These are phyloP conservation scores for Aspergillus chevalieri DNA, from an alignment of 2,329 filamentous ascomycete genomes.

Conservation along the genomic window DNA sequence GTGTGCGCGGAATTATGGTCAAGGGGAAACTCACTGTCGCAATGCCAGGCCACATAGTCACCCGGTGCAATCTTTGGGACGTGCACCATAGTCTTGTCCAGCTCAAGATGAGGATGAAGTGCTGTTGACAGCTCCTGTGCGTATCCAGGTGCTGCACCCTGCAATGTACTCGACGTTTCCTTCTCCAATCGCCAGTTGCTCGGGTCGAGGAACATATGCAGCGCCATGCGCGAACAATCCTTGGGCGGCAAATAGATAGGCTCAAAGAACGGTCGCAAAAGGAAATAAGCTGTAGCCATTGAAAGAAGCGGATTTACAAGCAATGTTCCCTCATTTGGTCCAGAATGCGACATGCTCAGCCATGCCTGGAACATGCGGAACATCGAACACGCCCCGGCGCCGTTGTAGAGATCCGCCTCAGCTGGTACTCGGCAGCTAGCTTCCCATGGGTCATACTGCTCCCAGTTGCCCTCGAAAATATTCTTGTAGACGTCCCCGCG, in stretches of 20 bases:
- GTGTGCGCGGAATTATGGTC: background rate
- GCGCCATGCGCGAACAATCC: constrained; percentile 4
- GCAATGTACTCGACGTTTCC: background rate
- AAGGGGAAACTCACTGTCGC: constrained; percentile 1
- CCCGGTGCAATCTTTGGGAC: constrained; percentile 5
- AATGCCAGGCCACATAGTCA: background rate
- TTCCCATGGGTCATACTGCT: constrained; percentile 72
- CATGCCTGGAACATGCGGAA: constrained; percentile 83
- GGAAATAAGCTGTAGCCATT: constrained; percentile 64
- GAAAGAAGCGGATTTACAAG: constrained; percentile 68
- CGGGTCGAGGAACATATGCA: background rate
- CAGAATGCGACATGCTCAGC: constrained; percentile 61
- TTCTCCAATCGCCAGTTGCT: background rate
- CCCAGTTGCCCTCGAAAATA: constrained; percentile 66
- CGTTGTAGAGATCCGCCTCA: constrained; percentile 65
- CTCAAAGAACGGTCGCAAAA: constrained; percentile 73
- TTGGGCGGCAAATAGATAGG: constrained; percentile 25
- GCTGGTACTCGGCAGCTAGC: constrained; percentile 58
- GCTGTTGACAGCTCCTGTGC: constrained; percentile 5
- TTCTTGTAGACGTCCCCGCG: constrained; percentile 56
- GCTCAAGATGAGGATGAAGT: constrained; percentile 5
- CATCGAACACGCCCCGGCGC: constrained; percentile 68
- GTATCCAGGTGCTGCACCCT: constrained; percentile 7
- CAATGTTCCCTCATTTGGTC: constrained; percentile 66
- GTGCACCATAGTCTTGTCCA: constrained; percentile 3